Percentiles rank a stretch among this genome's conserved stretches.
These are phyloP conservation scores for Beauveria sp. DNA, from an alignment of 2,329 filamentous ascomycete genomes.

Conservation along the genomic window DNA sequence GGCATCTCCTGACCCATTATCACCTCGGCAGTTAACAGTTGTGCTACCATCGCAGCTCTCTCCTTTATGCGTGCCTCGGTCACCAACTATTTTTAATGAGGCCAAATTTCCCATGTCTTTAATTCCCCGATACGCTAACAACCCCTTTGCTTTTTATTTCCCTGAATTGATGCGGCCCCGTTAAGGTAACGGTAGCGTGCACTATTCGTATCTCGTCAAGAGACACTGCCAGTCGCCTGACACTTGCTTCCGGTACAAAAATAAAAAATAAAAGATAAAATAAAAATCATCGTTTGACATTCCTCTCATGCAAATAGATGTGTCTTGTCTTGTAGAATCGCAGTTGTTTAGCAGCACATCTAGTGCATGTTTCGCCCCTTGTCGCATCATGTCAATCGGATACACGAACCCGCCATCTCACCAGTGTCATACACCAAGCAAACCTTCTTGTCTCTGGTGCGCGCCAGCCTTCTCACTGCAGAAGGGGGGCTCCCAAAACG, in stretches of 20 bases:
- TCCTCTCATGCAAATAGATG: too few relatives aligned
- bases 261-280: not conserved
- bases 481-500: too few relatives aligned
- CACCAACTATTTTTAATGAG: not conserved
- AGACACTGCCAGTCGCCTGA: not conserved
- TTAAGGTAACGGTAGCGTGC: not conserved
- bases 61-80: not conserved
- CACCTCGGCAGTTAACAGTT: not conserved
- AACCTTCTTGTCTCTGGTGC: too few relatives aligned
- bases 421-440: too few relatives aligned
- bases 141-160: not conserved
- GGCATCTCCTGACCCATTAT: not conserved
- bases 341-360: not conserved
- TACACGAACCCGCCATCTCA: not conserved
- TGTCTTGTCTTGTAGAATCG: not conserved
- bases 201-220: not conserved
- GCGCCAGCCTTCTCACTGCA: too few relatives aligned
- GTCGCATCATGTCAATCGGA: slow-evolving; percentile 7
- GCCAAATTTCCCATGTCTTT: slow-evolving; percentile 6
- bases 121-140: not conserved
- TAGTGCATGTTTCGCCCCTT: not conserved
- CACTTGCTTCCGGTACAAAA: not conserved
- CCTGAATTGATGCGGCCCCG: not conserved
- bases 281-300: not conserved
- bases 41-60: not conserved